Evolutionary conservation across 148 eudicot species (phyloP).

Genomic region (Chenopodium suecicum): DNA sequence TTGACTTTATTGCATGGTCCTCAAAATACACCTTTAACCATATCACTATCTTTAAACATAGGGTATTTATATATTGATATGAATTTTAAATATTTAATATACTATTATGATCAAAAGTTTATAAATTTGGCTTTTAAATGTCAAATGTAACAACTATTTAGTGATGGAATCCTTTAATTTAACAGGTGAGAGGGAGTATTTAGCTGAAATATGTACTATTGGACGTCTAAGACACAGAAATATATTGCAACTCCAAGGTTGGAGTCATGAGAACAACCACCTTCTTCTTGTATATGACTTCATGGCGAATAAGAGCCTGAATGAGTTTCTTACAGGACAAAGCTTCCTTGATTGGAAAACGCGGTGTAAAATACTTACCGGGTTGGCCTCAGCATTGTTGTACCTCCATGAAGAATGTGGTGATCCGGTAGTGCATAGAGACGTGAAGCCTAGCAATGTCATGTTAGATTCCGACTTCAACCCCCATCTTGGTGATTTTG

Average conservation of each 20-base stretch:
- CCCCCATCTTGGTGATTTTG: constrained; percentile 71
- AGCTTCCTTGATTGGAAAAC: constrained; percentile 40
- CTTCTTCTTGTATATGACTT: constrained; percentile 69
- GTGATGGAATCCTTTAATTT: no score
- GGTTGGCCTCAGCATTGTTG: constrained; percentile 55
- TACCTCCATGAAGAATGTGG: constrained; percentile 80
- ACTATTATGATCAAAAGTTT: no score
- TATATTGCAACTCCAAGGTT: constrained; percentile 64
- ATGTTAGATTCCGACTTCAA: constrained; percentile 60
- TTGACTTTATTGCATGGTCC: no score
- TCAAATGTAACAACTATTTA: no score
- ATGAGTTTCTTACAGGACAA: constrained; percentile 41
- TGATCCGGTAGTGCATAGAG: constrained; percentile 61
- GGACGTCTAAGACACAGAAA: constrained; percentile 74
- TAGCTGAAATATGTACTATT: constrained; percentile 71
- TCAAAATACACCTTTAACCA: no score
- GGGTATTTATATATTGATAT: no score
- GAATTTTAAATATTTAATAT: no score
- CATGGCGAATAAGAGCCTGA: constrained; percentile 78
- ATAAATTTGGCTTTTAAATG: no score
- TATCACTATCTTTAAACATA: no score
- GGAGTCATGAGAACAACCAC: constrained; percentile 64
- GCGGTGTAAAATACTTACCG: constrained; percentile 45
- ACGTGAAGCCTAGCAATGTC: constrained; percentile 74
- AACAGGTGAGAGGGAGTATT: constrained; percentile 62